Base-by-base conservation (phyloP, 441 rosid species). In the Brassica balearica region DNA sequence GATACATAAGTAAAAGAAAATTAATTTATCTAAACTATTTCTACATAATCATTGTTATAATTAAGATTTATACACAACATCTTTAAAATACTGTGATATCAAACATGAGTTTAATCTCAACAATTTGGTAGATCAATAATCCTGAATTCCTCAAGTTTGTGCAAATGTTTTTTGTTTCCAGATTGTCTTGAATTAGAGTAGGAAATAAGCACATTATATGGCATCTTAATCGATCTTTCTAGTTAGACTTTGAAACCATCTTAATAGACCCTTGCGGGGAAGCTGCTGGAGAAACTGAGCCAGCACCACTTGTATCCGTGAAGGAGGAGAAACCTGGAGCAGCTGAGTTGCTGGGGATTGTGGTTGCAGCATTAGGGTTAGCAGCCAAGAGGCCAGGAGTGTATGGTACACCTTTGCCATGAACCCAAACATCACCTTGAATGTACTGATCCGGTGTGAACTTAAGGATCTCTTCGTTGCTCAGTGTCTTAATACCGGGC, bases 401-500 rank as follows among this genome's bases (percentile, higher is more conserved):
- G 73, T 90, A 92, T 0, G 95, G 97, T 4, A 90, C 86, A 66
- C 89, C 89, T 25, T 82, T 81, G 0, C 82, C 79, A 1, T 76
- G 84, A 61, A 94, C 76, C 98, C 97, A 92, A 3, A 15, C 0
- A 9, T 84, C 85, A 2, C 89, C 84, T 20, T 80, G 69, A 53
- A 92, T 71, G 82, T 87, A 89, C 69, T 67, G 83, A 2, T 75
- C 84, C 0, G 93, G 87, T 0, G 91, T 80, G 73, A 86, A 94
- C 6, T 72, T 79, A 1, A 72, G 4, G 2, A 89, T 86, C 1
- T 82, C 84, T 11, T 74, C 77, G 0, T 81, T 51, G 3, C 79
- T 78, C 17, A 92, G 64, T n/a, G 11, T 83, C 87, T 89, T 94
- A 56, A 94, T 81, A 19, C 98, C 98, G 0, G 59, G 32, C 98